A percentile compares a stretch with the other conserved stretches of the same genome.
These are phyloP conservation scores for Pseudogymnoascus pannorum DNA, from an alignment of 2,329 filamentous ascomycete genomes.

Conservation along the genomic window DNA sequence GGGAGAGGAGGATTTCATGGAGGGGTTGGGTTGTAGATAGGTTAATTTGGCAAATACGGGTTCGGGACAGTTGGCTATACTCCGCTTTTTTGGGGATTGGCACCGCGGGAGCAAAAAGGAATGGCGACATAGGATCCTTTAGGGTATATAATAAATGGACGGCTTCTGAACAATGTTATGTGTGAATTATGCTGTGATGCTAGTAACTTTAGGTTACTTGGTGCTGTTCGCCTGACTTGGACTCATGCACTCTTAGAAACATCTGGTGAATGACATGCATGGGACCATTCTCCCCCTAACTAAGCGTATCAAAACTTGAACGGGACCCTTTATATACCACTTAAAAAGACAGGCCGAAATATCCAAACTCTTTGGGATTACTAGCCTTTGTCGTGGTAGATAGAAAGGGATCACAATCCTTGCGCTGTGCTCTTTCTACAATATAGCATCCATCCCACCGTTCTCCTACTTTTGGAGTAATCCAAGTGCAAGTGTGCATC, in stretches of 20 bases:
- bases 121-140: slow-evolving; percentile 1
- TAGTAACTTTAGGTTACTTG: neutral
- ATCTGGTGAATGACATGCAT: too few species aligned
- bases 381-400: neutral
- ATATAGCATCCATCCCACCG: neutral
- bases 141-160: slow-evolving; percentile 5
- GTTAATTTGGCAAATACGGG: neutral
- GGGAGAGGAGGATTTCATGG: neutral
- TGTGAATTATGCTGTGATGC: neutral
- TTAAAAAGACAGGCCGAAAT: neutral
- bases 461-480: neutral
- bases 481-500: neutral
- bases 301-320: too few species aligned
- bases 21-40: neutral
- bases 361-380: neutral
- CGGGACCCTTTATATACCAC: too few species aligned
- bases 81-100: neutral
- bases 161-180: neutral
- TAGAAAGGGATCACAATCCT: neutral
- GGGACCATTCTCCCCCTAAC: too few species aligned
- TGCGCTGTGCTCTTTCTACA: neutral
- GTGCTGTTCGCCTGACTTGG: neutral
- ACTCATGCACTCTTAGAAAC: too few species aligned
- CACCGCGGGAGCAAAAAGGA: neutral
- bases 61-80: neutral